Percentiles rank a stretch among this genome's conserved stretches.
phyloP scores from a whole-genome alignment of 768 basidiomycete genomes.

The Termitomyces bulborhizus region DNA sequence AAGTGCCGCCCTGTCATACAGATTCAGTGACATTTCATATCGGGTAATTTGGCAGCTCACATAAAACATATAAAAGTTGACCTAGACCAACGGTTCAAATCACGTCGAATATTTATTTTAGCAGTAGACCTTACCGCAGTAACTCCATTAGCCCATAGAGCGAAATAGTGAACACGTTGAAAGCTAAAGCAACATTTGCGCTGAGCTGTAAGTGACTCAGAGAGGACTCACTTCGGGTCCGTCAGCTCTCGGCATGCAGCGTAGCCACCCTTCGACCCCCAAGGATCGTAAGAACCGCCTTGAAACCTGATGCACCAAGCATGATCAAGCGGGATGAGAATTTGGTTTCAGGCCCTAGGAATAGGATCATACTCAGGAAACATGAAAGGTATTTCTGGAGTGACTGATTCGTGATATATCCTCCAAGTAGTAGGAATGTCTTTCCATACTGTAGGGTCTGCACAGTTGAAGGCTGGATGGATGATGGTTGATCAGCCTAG shows the following conservation, averaged over 20 bases:
- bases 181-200: conserved; percentile 2
- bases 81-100: not conserved
- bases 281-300: conserved; percentile 11
- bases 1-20: conserved; percentile 10
- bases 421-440: conserved; percentile 14
- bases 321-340: not conserved
- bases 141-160: conserved; percentile 15
- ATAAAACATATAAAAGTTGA: conserved; percentile 14
- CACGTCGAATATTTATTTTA: not conserved
- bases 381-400: conserved; percentile 14
- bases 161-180: conserved; percentile 13
- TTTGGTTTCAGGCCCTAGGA: not conserved
- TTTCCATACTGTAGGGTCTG: conserved; percentile 11
- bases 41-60: not conserved
- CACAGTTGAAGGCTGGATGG: conserved; percentile 10
- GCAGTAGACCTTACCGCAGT: conserved; percentile 7
- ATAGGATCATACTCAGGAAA: conserved; percentile 10
- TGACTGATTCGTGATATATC: conserved; percentile 13
- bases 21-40: not conserved
- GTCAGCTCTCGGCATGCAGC: conserved; percentile 11
- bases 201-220: not conserved
- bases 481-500: not conserved
- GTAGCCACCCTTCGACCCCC: conserved; percentile 12
- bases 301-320: conserved; percentile 5
- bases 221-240: conserved; percentile 9